phyloP scores from a whole-genome alignment of 441 rosid species.

The Eutrema salsugineum region DNA sequence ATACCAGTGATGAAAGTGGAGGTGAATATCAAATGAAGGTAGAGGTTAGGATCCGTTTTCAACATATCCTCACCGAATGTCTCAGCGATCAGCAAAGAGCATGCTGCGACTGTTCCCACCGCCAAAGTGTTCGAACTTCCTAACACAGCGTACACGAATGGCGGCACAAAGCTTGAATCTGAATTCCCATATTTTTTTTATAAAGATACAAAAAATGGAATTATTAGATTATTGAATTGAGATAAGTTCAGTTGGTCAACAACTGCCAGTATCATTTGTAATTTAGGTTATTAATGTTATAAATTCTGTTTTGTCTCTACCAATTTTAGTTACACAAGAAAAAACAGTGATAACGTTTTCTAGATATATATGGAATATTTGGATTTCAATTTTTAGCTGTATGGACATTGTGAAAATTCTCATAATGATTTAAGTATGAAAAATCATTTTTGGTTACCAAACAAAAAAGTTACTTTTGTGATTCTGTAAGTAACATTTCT shows the following conservation, averaged over 20 bases:
- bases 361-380: background rate
- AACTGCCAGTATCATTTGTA: background rate
- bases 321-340: background rate
- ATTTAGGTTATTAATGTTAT: background rate
- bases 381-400: background rate
- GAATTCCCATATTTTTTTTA: background rate
- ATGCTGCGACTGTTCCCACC: constrained; percentile 81
- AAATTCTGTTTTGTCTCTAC: background rate
- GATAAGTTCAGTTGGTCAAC: background rate
- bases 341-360: background rate
- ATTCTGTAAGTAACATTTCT: background rate
- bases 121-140: constrained; percentile 87
- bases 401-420: background rate
- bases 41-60: constrained; percentile 48
- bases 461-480: background rate
- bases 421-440: background rate
- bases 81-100: constrained; percentile 56
- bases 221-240: background rate
- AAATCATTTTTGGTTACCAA: background rate
- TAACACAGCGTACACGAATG: constrained; percentile 66
- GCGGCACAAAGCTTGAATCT: constrained; percentile 93
- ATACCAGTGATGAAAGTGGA: constrained; percentile 74
- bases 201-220: background rate
- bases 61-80: constrained; percentile 42
- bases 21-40: constrained; percentile 68